phyloP scores from a whole-genome alignment of 805 yeast species.

The Brettanomyces sp. region DNA sequence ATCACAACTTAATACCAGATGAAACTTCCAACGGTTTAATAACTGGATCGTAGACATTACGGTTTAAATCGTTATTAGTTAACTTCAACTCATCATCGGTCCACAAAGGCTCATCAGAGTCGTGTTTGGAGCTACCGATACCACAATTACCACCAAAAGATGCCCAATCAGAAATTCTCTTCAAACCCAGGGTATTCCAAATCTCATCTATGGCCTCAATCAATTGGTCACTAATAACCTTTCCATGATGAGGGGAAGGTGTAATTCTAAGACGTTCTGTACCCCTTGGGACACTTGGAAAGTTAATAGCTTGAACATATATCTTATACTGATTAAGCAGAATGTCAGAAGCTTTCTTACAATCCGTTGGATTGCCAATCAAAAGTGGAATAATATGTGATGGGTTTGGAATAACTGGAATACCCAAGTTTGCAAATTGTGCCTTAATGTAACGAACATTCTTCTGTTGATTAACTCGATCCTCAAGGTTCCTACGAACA shows the following conservation, averaged over 20 bases:
- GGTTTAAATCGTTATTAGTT: constrained; percentile 53
- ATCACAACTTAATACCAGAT: constrained; percentile 43
- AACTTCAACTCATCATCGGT: constrained; percentile 67
- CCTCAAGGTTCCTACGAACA: constrained; percentile 67
- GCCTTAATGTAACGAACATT: constrained; percentile 80
- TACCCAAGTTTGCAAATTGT: constrained; percentile 57
- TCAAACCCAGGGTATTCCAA: constrained; percentile 64
- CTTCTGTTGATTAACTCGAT: constrained; percentile 76
- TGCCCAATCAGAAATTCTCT: constrained; percentile 72
- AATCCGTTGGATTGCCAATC: constrained; percentile 89
- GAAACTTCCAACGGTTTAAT: constrained; percentile 59
- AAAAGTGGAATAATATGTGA: constrained; percentile 94
- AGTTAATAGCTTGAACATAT: constrained; percentile 96
- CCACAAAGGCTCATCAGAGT: constrained; percentile 66
- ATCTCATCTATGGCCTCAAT: constrained; percentile 74
- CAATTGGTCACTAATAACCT: constrained; percentile 65
- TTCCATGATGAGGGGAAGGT: constrained; percentile 96
- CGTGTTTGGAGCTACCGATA: constrained; percentile 50
- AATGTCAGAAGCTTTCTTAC: constrained; percentile 84
- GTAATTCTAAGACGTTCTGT: constrained; percentile 94
- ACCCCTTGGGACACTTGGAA: constrained; percentile 95
- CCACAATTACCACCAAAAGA: constrained; percentile 83
- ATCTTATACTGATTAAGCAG: constrained; percentile 76
- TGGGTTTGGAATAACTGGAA: constrained; percentile 96
- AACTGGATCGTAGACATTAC: constrained; percentile 56